These are phyloP conservation scores for Cryptococcus neoformans DNA, from an alignment of 1,284 basidiomycete genomes.

Conservation along the genomic window DNA sequence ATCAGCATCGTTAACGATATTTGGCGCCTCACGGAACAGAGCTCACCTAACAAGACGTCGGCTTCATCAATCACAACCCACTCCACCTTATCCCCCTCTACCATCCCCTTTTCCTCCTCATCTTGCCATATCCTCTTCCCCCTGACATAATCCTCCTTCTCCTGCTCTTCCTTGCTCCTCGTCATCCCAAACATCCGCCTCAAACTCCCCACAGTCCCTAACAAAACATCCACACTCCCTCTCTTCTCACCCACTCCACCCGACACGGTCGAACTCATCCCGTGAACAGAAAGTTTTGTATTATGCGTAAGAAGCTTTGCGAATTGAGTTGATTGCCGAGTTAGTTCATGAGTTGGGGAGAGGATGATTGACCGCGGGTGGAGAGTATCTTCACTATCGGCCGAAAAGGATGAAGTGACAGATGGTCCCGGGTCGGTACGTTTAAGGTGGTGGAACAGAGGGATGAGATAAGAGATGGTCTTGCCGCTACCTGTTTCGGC, in stretches of 20 bases:
- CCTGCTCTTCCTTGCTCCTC: constrained; percentile 12
- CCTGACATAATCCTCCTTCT: constrained; percentile 9
- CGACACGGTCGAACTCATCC: constrained; percentile 57
- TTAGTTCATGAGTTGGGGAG: constrained; percentile 82
- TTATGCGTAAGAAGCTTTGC: constrained; percentile 71
- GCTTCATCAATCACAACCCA: constrained; percentile 88
- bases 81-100: constrained; percentile 61
- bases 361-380: constrained; percentile 71
- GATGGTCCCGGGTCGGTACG: constrained; percentile 40
- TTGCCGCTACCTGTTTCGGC: constrained; percentile 88
- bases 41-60: constrained; percentile 76
- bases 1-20: background rate
- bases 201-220: constrained; percentile 72
- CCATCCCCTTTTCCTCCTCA: constrained; percentile 1
- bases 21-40: background rate
- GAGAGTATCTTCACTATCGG: constrained; percentile 34
- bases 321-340: constrained; percentile 68
- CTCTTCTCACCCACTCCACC: constrained; percentile 24
- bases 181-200: constrained; percentile 59
- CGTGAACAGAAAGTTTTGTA: constrained; percentile 69
- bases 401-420: constrained; percentile 43
- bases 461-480: constrained; percentile 82
- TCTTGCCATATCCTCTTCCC: constrained; percentile 5
- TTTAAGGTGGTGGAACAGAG: constrained; percentile 74
- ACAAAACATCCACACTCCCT: constrained; percentile 61